Conservation (phyloP, 768 basidiomycete genomes). For the Naganishia antarctica region DNA sequence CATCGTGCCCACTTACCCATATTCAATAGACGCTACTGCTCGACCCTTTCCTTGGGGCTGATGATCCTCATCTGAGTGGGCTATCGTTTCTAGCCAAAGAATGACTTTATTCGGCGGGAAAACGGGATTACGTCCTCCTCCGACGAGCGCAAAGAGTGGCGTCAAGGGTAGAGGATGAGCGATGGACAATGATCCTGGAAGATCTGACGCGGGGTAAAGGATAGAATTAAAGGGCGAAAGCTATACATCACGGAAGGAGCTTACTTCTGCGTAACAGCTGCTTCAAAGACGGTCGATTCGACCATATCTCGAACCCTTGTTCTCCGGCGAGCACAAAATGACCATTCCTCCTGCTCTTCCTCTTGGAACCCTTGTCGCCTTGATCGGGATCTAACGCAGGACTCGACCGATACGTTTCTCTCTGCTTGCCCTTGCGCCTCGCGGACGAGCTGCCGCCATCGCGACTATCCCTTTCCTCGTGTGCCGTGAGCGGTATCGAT, state of each 20-base stretch:
- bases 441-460: neutral
- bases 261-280: neutral
- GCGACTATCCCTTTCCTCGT: neutral
- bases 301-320: conserved; percentile 18
- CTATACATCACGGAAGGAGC: neutral
- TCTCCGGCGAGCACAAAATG: conserved; percentile 53
- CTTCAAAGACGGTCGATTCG: neutral
- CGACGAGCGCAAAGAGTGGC: conserved; percentile 47
- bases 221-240: too few relatives aligned
- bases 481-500: neutral
- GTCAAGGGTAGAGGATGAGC: conserved; percentile 29
- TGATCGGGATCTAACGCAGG: neutral
- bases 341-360: conserved; percentile 89
- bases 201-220: neutral
- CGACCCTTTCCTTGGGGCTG: conserved; percentile 4
- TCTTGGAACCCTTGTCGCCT: conserved; percentile 21
- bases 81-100: conserved; percentile 27
- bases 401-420: too few relatives aligned
- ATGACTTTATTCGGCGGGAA: conserved; percentile 50
- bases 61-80: neutral
- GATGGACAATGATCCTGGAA: conserved; percentile 17
- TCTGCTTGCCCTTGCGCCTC: conserved; percentile 2
- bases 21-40: conserved; percentile 12
- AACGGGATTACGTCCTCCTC: conserved; percentile 45
- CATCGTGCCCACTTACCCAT: neutral